These are phyloP conservation scores for Carallia brachiata DNA, from an alignment of 345 rosid species.

Conservation along the genomic window DNA sequence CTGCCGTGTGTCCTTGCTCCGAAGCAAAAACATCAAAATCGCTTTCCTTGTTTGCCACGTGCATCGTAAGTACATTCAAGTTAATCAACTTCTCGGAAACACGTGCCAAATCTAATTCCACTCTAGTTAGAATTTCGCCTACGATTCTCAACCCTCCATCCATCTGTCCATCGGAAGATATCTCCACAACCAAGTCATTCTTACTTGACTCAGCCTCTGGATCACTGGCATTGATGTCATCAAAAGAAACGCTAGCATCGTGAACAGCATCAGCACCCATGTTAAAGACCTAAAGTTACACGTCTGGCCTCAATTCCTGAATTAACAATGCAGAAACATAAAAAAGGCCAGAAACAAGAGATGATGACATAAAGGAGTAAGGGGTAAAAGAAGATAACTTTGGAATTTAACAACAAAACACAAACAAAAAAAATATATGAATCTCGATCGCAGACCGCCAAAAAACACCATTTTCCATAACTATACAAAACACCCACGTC, in stretches of 20 bases:
- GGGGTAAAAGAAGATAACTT: background rate
- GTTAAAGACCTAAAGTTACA: constrained; percentile 8
- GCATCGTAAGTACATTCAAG: constrained; percentile 71
- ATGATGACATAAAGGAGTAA: background rate
- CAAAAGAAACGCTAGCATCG: constrained; percentile 39
- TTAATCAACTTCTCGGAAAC: constrained; percentile 75
- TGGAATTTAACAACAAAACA: background rate
- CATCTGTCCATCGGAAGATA: constrained; percentile 46
- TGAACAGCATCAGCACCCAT: constrained; percentile 46
- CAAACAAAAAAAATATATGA: too few relatives aligned
- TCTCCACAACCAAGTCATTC: constrained; percentile 39
- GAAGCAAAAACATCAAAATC: constrained; percentile 62
- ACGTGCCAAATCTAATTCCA: constrained; percentile 72
- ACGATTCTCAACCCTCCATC: constrained; percentile 40
- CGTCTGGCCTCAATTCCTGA: constrained; percentile 16
- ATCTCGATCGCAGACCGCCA: too few relatives aligned
- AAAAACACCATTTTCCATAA: too few relatives aligned
- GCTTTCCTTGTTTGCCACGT: constrained; percentile 61
- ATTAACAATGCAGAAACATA: constrained; percentile 4
- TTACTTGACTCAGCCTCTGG: constrained; percentile 52
- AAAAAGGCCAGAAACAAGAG: background rate
- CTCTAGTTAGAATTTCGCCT: constrained; percentile 47
- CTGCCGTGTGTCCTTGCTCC: constrained; percentile 23
- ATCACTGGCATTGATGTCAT: constrained; percentile 47
- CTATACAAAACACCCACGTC: too few relatives aligned